Evolutionary conservation across 1,139 yeast genomes (phyloP), one percentile per base, ranked within the genome.

Genomic region (Sugiyamaella castrensis): DNA sequence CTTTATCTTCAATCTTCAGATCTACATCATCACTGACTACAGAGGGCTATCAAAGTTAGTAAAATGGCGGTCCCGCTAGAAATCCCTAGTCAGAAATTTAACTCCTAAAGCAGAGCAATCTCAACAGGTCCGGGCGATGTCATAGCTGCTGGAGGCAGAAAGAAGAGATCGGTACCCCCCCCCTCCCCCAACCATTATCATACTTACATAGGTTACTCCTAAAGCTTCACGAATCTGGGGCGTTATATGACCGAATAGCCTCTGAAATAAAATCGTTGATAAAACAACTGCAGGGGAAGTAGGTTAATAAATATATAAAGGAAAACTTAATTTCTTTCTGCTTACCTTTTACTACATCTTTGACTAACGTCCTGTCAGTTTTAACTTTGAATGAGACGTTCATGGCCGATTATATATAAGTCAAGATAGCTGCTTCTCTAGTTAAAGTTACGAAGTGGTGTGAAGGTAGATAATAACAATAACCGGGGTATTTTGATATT

Each of bases 211-310:
- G 7, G 74, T 64, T 7, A 74, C 62, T 11, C 73, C 76, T 2
- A 71, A 56, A 8, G 69, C 65, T 49, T 73, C 77, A 1, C 62
- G 67, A 1, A 76, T 74, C 19, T 71, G 64, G 1, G 94, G 91
- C 1, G 70, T 66, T 24, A 84, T 72, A 1, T 84, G 77, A 0
- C 92, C 91, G 63, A 86, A 82, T 30, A 84, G 70, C 40, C 95
- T 68, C 51, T 82, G 81, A 63, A 86, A 86, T 64, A 86, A 78
- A 27, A 86, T 79, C 1, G 87, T 71, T 73, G 86, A 81, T 52
- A 84, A 64, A 33, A 84, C 65, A 3, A 88, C 92, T 51, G 27
- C 16, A 2, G 43, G 26, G 44, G 37, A 27, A 15, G 37, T 16
- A 13, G 34, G 33, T 33, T n/a, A 6, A 9, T 10, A 1, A 19